Percentiles rank a stretch among this genome's conserved stretches.
These are phyloP conservation scores for Claviceps spartinae DNA, from an alignment of 2,329 filamentous ascomycete species.

Conservation along the genomic window DNA sequence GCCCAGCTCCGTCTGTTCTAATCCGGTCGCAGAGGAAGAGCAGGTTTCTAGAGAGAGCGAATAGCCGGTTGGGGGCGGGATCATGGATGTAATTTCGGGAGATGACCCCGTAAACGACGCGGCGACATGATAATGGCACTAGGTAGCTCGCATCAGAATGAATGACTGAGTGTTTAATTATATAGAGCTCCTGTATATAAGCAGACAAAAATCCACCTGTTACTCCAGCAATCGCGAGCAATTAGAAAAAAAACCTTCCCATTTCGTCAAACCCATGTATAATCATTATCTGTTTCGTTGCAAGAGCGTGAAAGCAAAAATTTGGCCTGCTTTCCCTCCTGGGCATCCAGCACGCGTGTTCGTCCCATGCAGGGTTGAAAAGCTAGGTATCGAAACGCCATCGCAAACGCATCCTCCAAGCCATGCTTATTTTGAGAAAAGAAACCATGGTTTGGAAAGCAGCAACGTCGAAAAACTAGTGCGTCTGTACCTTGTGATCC, in stretches of 20 bases:
- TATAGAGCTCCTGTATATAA: background rate
- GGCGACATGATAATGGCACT: background rate
- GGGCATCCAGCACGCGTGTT: background rate
- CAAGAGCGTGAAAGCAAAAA: background rate
- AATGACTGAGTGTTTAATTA: too few species aligned
- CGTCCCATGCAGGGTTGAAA: background rate
- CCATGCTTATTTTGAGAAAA: background rate
- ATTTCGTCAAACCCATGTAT: background rate
- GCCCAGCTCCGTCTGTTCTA: constrained; percentile 30
- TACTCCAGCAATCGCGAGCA: background rate
- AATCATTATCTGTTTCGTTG: background rate
- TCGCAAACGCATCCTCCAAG: background rate
- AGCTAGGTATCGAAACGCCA: too few species aligned
- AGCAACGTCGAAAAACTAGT: background rate
- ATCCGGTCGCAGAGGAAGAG: constrained; percentile 14
- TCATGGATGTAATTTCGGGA: background rate
- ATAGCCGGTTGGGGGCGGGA: background rate
- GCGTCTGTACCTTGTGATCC: constrained; percentile 73
- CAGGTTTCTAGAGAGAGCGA: constrained; percentile 12
- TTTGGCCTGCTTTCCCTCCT: background rate
- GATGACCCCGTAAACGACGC: too few species aligned
- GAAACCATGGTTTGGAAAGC: background rate
- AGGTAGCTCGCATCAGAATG: background rate
- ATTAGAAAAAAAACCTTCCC: background rate
- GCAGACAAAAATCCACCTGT: background rate